These are phyloP conservation scores for Fusarium concolor DNA, from an alignment of 2,329 filamentous ascomycete species.

Conservation along the genomic window DNA sequence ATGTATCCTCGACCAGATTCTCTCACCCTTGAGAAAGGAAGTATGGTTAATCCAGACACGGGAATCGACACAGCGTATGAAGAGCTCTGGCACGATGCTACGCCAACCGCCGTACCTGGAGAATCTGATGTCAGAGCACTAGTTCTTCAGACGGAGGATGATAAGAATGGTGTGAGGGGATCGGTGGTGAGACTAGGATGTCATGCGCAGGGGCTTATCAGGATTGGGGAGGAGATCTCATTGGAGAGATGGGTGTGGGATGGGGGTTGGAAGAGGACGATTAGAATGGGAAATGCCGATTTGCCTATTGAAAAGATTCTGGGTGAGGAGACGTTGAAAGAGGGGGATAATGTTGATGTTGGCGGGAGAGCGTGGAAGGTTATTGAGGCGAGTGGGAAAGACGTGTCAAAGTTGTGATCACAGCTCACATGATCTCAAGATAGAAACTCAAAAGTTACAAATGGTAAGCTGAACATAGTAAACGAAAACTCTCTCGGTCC, in stretches of 20 bases:
- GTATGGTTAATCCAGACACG: conserved; percentile 69
- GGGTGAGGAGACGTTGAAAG: conserved; percentile 18
- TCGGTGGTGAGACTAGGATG: conserved; percentile 65
- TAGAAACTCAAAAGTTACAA: not conserved
- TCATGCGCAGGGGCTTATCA: conserved; percentile 67
- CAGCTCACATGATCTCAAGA: not conserved
- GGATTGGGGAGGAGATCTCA: conserved; percentile 56
- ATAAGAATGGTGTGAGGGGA: conserved; percentile 54
- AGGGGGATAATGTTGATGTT: conserved; percentile 37
- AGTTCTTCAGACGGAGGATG: conserved; percentile 28
- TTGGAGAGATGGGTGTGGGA: conserved; percentile 68
- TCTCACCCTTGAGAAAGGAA: conserved; percentile 66
- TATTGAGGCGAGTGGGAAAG: conserved; percentile 44
- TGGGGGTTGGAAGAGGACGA: conserved; percentile 51
- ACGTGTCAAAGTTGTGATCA: not conserved
- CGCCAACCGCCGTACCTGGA: conserved; percentile 43
- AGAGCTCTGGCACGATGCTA: conserved; percentile 71
- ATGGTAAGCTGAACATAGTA: not conserved
- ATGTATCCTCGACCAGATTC: conserved; percentile 60
- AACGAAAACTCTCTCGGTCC: conserved; percentile 4
- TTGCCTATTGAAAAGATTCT: conserved; percentile 52
- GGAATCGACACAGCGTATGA: conserved; percentile 68
- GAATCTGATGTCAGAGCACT: not conserved
- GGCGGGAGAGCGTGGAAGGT: conserved; percentile 51
- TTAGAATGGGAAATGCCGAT: conserved; percentile 50